Conservation (phyloP, 345 rosid genomes). For the Citrus mangshanensis region DNA sequence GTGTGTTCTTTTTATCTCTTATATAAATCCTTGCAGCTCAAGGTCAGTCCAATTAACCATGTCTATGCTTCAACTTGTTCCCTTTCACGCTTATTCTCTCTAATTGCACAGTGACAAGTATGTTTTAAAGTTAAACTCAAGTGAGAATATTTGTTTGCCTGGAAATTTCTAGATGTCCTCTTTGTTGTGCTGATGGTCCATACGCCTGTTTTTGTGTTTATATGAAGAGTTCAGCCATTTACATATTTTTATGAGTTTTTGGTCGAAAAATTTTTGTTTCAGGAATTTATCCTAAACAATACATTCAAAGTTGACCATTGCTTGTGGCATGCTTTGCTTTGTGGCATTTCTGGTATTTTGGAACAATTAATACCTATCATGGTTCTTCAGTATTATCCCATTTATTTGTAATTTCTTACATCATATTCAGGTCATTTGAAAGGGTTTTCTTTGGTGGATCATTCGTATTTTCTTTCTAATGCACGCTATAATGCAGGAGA, state of each 20-base stretch:
- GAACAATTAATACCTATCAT: not conserved
- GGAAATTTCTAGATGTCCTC: not conserved
- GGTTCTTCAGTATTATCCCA: not conserved
- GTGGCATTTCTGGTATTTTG: not conserved
- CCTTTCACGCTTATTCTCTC: not conserved
- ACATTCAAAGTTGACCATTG: not conserved
- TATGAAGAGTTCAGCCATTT: not conserved
- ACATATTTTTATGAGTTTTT: not conserved
- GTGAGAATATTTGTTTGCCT: not conserved
- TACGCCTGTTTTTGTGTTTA: not conserved
- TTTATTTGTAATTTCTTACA: not conserved
- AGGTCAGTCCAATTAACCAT: not conserved
- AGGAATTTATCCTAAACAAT: not conserved
- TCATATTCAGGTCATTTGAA: not conserved
- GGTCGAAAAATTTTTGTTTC: not conserved
- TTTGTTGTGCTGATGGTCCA: not conserved
- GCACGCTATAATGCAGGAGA: slow-evolving; percentile 53
- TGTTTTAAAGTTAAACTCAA: not conserved
- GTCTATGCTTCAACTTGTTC: not conserved
- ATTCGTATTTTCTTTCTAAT: slow-evolving; percentile 13
- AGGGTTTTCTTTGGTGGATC: not conserved
- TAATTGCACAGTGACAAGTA: not conserved
- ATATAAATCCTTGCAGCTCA: not conserved
- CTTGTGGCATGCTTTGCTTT: not conserved
- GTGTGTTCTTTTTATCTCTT: not conserved